Conservation (phyloP, 257 asterid species). For the Forsythia suspensa region DNA sequence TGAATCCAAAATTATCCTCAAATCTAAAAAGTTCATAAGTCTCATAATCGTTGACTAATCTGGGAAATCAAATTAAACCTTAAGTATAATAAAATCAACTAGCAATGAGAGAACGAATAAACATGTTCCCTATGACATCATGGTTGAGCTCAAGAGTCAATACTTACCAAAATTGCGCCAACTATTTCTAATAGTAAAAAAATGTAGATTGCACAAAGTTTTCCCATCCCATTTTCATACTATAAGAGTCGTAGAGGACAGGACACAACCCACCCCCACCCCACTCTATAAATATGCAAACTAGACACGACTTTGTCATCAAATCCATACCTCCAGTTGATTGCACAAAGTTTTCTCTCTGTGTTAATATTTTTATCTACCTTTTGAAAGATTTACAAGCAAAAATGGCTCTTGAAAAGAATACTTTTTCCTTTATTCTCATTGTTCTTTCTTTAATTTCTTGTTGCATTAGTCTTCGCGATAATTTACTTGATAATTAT, state of each 20-base stretch:
- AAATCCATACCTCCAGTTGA: conserved; percentile 20
- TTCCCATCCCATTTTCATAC: conserved; percentile 36
- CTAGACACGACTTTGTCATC: conserved; percentile 19
- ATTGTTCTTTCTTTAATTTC: conserved; percentile 19
- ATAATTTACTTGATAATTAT: conserved; percentile 13
- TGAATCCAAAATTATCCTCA: too few species aligned
- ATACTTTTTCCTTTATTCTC: conserved; percentile 20
- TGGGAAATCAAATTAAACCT: too few species aligned
- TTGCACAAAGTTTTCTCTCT: not conserved
- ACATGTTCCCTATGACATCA: too few species aligned
- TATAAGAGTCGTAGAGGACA: conserved; percentile 44
- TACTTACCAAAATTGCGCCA: not conserved
- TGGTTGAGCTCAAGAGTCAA: not conserved
- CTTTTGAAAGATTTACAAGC: not conserved
- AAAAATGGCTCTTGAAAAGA: conserved; percentile 29
- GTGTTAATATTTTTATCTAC: not conserved
- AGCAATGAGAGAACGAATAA: too few species aligned
- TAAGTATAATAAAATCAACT: too few species aligned
- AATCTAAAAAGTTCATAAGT: too few species aligned
- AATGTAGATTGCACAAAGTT: not conserved
- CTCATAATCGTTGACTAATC: too few species aligned
- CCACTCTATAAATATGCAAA: conserved; percentile 39
- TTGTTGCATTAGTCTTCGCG: conserved; percentile 15
- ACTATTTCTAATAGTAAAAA: not conserved
- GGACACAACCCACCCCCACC: not conserved